phyloP scores from a whole-genome alignment of 2,329 filamentous ascomycete species.

The Penicillium freii region DNA sequence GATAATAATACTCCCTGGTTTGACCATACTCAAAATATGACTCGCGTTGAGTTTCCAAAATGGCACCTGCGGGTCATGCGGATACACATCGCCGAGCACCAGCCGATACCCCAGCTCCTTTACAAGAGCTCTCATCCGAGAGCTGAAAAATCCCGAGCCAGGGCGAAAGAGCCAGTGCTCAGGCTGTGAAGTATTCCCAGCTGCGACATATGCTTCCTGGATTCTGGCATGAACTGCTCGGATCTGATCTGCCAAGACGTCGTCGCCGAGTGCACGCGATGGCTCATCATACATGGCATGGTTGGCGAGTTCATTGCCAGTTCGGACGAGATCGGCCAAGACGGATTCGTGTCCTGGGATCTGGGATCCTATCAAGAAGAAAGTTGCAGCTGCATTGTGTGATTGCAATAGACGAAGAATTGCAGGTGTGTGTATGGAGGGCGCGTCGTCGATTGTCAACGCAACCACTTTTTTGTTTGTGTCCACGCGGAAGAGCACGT shows the following conservation, averaged over 20 bases:
- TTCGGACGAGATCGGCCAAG: slow-evolving; percentile 58
- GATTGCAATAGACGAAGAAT: slow-evolving; percentile 67
- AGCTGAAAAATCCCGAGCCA: slow-evolving; percentile 79
- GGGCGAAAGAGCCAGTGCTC: slow-evolving; percentile 72
- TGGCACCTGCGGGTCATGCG: slow-evolving; percentile 83
- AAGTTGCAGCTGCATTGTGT: slow-evolving; percentile 72
- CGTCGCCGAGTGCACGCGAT: slow-evolving; percentile 59
- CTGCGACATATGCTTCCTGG: slow-evolving; percentile 53
- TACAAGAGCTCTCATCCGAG: slow-evolving; percentile 63
- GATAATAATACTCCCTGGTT: slow-evolving; percentile 75
- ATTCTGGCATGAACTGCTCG: slow-evolving; percentile 62
- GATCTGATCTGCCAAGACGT: slow-evolving; percentile 63
- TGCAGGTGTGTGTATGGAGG: slow-evolving; percentile 67
- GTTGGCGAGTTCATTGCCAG: slow-evolving; percentile 74
- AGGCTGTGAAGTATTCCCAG: slow-evolving; percentile 35
- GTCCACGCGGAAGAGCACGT: slow-evolving; percentile 71
- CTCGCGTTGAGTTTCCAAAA: slow-evolving; percentile 68
- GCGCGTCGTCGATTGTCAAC: slow-evolving; percentile 83
- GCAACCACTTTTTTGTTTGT: slow-evolving; percentile 66
- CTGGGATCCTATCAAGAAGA: slow-evolving; percentile 84
- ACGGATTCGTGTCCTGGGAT: slow-evolving; percentile 56
- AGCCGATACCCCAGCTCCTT: slow-evolving; percentile 64
- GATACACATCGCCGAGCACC: slow-evolving; percentile 82
- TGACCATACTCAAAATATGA: slow-evolving; percentile 77
- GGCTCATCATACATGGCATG: slow-evolving; percentile 89